These are phyloP conservation scores for Exophiala phaeomuriformis DNA, from an alignment of 2,329 filamentous ascomycete genomes.

Conservation along the genomic window DNA sequence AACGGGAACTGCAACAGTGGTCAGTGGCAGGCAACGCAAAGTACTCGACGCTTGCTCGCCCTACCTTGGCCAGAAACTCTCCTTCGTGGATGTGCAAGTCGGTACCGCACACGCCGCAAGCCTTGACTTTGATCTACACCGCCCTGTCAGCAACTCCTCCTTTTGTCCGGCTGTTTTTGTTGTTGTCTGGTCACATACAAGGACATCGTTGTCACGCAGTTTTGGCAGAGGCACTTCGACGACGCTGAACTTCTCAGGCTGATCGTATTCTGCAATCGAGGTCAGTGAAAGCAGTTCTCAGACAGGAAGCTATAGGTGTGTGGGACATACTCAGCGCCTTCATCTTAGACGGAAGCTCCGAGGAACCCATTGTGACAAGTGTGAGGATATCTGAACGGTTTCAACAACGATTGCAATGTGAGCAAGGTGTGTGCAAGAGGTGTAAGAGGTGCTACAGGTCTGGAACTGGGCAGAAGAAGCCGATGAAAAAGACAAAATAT, in stretches of 20 bases:
- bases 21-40: conserved; percentile 12
- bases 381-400: not conserved
- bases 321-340: conserved; percentile 53
- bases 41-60: conserved; percentile 13
- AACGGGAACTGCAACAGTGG: conserved; percentile 49
- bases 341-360: conserved; percentile 48
- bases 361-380: conserved; percentile 30
- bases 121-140: conserved; percentile 56
- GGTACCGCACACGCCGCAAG: conserved; percentile 56
- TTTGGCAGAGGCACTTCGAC: conserved; percentile 56
- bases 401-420: conserved; percentile 1
- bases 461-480: conserved; percentile 1
- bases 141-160: conserved; percentile 25
- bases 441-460: not conserved
- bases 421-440: not conserved
- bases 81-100: conserved; percentile 54
- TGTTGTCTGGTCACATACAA: conserved; percentile 34
- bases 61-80: conserved; percentile 54
- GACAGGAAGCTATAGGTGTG: not conserved
- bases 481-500: not conserved
- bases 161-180: not conserved
- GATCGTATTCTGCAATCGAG: conserved; percentile 43
- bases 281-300: not conserved
- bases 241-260: conserved; percentile 55
- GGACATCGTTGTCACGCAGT: conserved; percentile 53